A percentile compares a stretch with the other conserved stretches of the same genome.
phyloP scores from a whole-genome alignment of 805 yeast genomes.

The Pichia deserticola region DNA sequence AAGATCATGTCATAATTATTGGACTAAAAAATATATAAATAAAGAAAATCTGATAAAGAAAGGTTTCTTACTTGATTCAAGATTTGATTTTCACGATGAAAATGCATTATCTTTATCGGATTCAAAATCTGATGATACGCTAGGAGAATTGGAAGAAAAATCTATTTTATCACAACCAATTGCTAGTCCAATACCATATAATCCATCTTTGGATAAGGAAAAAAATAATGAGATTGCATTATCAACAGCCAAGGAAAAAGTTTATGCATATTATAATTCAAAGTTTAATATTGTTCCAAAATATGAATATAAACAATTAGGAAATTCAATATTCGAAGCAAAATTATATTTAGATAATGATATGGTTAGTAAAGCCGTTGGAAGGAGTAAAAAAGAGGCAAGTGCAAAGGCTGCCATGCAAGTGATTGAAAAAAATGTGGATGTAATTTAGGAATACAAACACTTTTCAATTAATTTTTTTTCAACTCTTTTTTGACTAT shows the following conservation, averaged over 20 bases:
- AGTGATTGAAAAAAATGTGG: conserved; percentile 2
- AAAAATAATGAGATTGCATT: not conserved
- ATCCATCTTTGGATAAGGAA: not conserved
- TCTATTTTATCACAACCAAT: too few species aligned
- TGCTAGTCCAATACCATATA: too few species aligned
- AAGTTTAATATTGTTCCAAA: conserved; percentile 5
- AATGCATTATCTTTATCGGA: not conserved
- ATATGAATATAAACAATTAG: conserved; percentile 2
- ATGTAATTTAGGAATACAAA: not conserved
- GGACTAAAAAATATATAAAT: conserved; percentile 3
- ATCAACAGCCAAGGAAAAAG: conserved; percentile 6
- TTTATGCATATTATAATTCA: conserved; percentile 8
- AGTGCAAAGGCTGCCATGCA: conserved; percentile 9
- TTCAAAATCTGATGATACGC: not conserved
- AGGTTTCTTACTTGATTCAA: not conserved
- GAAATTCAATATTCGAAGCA: conserved; percentile 2
- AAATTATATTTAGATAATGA: not conserved
- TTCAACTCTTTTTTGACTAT: too few species aligned
- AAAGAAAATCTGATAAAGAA: not conserved
- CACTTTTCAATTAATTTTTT: too few species aligned
- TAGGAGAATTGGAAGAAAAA: too few species aligned
- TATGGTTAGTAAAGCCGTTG: conserved; percentile 3
- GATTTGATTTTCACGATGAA: not conserved
- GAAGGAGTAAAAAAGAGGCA: conserved; percentile 8
- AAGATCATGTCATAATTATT: conserved; percentile 1